Percentiles rank a stretch among this genome's conserved stretches.
Conservation (phyloP, 2,329 filamentous ascomycete genomes). For the Dactylellina haptotyla region DNA sequence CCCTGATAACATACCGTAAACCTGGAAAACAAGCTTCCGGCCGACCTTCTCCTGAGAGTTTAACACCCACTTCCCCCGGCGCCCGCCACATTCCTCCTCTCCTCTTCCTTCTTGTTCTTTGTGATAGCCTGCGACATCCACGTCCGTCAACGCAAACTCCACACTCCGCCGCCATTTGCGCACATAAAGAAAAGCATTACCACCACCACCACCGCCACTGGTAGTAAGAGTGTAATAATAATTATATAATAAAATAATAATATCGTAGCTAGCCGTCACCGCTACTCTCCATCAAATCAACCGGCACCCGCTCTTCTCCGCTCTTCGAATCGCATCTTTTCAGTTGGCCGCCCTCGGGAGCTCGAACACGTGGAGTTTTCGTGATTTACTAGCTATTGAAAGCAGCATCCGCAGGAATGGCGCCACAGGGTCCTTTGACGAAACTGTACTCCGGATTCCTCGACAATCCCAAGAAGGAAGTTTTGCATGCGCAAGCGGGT, state of each 20-base stretch:
- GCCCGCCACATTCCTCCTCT: neutral
- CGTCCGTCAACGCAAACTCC: conserved; percentile 2
- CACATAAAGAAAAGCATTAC: too few species aligned
- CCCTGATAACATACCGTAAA: neutral
- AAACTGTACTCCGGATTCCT: conserved; percentile 76
- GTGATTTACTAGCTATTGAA: conserved; percentile 1
- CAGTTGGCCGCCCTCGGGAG: conserved; percentile 14
- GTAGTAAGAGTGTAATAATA: too few species aligned
- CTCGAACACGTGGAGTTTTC: conserved; percentile 1
- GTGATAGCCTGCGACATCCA: neutral
- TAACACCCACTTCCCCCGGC: too few species aligned
- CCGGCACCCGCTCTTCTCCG: neutral
- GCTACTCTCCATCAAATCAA: neutral
- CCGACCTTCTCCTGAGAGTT: too few species aligned
- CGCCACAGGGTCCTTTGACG: conserved; percentile 40
- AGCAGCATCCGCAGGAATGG: conserved; percentile 34
- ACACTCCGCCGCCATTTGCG: neutral
- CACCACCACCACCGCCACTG: too few species aligned
- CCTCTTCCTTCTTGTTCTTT: neutral
- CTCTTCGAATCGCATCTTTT: neutral
- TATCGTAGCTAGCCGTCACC: too few species aligned
- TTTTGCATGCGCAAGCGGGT: conserved; percentile 73
- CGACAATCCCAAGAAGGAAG: conserved; percentile 71
- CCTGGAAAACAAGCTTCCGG: neutral
- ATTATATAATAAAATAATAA: too few species aligned